Evolutionary conservation across 176 grass and related monocot genomes (phyloP).

Genomic region (Phyllostachys edulis): DNA sequence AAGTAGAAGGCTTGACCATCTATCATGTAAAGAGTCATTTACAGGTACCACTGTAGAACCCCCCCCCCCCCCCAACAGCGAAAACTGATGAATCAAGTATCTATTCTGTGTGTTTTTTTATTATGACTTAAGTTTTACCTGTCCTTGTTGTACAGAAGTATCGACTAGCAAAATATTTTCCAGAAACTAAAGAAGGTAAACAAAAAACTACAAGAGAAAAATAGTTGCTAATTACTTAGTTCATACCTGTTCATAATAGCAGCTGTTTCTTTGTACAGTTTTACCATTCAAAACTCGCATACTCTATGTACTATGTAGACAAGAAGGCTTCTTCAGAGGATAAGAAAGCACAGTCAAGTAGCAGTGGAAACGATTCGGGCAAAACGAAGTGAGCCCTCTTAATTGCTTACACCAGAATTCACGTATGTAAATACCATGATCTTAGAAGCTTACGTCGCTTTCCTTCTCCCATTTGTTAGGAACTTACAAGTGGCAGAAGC

Average conservation of each 20-base stretch:
- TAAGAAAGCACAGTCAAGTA: conserved; percentile 51
- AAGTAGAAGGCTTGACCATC: conserved; percentile 88
- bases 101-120: not conserved
- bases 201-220: not conserved
- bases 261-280: not conserved
- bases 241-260: not conserved
- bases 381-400: conserved; percentile 53
- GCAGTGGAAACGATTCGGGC: conserved; percentile 25
- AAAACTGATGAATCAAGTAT: not conserved
- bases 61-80: not conserved
- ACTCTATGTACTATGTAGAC: conserved; percentile 37
- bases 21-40: conserved; percentile 99
- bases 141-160: conserved; percentile 59
- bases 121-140: not conserved
- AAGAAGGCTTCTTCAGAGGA: conserved; percentile 58
- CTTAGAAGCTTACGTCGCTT: conserved; percentile 8
- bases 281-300: not conserved
- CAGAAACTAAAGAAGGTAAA: conserved; percentile 79
- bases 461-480: conserved; percentile 29
- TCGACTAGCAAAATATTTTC: conserved; percentile 72
- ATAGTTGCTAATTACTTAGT: not conserved
- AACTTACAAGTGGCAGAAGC: conserved; percentile 16
- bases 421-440: not conserved
- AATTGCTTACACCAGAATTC: not conserved
- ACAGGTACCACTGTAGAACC: conserved; percentile 46